Base-by-base conservation (phyloP, 306 rosid genomes). In the Vachellia pachyceras region DNA sequence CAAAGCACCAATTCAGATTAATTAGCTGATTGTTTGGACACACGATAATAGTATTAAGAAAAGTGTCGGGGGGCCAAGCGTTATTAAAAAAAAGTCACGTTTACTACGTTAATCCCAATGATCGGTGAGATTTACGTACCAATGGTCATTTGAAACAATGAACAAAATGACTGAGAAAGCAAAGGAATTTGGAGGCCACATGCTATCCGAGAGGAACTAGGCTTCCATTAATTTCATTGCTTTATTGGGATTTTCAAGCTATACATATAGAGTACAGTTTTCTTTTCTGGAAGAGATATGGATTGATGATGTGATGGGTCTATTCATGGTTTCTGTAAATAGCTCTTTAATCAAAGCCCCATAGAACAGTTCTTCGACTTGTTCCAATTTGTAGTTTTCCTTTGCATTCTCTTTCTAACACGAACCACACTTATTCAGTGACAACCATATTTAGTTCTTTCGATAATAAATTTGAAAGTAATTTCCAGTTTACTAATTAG, bases 201-300 rank as follows among this genome's bases (percentile, higher is more conserved):
- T 29, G 33, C 2, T 54, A 15, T 18, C 7, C 3, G 64, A 57
- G 13, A 7, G 29, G 14, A 57, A 57, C 64, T 20, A 22, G 64
- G 35, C 36, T 58, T 58, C 36, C 65, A 58, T 58, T 23, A 58
- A 58, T 76, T 76, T 52, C 63, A 69, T 72, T 15, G 68, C 77
- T 35, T 93, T 97, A 17, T 49, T 67, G 83, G 98, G 96, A 37
- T 50, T 75, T 69, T 80, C 90, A 29, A 63, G 80, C 50, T 17
- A 7, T 75, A 3, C 1, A n/a, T n/a, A 29, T 29, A 29, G 33
- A 36, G 65, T 25, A 25, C 86, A 77, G 52, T 74, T 75, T 76
- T 29, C 33, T 71, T 75, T 73, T 66, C 22, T 82, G 60, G 63
- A 64, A 65, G 77, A 84, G 81, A 75, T 79, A 42, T 74, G 84